Base-by-base conservation (phyloP, 1,139 yeast species). In the Sugiyamaella novakii region DNA sequence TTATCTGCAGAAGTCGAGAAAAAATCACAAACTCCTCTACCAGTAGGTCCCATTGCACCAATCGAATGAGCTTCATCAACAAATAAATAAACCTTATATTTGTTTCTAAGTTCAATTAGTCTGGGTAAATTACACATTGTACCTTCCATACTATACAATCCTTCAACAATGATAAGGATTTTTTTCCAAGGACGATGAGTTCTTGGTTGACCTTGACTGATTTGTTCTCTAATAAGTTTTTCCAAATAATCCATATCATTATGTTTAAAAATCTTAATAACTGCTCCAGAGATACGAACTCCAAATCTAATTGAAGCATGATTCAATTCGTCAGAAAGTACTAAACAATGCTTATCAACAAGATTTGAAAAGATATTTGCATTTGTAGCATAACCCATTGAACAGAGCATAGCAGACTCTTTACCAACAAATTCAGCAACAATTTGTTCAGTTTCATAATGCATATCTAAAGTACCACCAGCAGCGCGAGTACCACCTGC, bases 61-160 rank as follows among this genome's bases (percentile, higher is more conserved):
- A 94, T 85, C 3, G 98, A 91, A 68, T 92, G 99, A 15, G 98
- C 98, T 69, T 92, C 99, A 67, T 92, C 99, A 54, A 94, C 87
- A 65, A 87, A 92, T 52, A 92, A 72, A 65, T 87, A 87, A 64
- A 92, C 86, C 65, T 89, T 89, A 73, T 94, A 92, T 67, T 86
- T 87, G 46, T 87, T 79, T 62, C 87, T 85, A 58, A 92, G 73
- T 59, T 79, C 84, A 35, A 92, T 76, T 46, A 92, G 67, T 54
- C 71, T 78, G 8, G 98, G 97, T 59, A 92, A 75, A 65, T 92
- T 85, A 67, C 89, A 83, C 80, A 89, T 76, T 56, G 95, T 89
- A 60, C 99, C 99, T 71, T 92, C 99, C 99, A 92, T 92, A 15
- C 97, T 87, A 66, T 87, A 92, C 58, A 92, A 76, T 45, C 98